Evolutionary conservation across 106 monocot species (phyloP).

Genomic region (Phalaenopsis aphrodite): DNA sequence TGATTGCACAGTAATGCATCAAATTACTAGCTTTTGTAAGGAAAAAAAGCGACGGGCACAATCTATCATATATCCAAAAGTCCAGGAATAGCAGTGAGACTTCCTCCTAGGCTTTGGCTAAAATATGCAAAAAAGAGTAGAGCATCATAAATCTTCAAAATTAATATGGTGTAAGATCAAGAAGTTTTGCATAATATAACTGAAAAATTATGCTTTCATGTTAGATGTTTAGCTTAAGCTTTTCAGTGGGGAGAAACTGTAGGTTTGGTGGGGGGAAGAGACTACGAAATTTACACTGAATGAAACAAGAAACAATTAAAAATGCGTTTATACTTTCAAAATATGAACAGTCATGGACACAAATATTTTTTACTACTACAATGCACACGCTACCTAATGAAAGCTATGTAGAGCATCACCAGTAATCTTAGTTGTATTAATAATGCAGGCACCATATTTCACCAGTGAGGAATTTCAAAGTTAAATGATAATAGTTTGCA

Average conservation of each 20-base stretch:
- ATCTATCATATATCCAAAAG: constrained; percentile 97
- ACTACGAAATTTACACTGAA: neutral
- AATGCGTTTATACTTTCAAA: no score
- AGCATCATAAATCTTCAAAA: neutral
- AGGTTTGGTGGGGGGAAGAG: no score
- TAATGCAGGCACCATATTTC: neutral
- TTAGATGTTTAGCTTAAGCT: no score
- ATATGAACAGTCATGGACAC: no score
- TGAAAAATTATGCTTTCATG: no score
- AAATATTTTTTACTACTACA: no score
- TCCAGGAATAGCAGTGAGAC: constrained; percentile 90
- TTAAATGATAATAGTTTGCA: neutral
- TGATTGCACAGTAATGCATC: constrained; percentile 44
- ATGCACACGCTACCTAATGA: no score
- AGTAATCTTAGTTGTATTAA: no score
- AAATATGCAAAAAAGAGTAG: constrained; percentile 11
- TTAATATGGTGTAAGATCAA: neutral
- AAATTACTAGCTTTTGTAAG: neutral
- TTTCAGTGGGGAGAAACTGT: no score
- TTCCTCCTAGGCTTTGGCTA: constrained; percentile 99
- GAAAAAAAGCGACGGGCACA: neutral
- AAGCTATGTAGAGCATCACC: no score
- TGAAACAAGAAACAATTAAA: no score
- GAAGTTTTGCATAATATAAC: neutral
- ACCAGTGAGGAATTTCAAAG: neutral